Conservation (phyloP, 441 rosid species). For the Corymbia calophylla region DNA sequence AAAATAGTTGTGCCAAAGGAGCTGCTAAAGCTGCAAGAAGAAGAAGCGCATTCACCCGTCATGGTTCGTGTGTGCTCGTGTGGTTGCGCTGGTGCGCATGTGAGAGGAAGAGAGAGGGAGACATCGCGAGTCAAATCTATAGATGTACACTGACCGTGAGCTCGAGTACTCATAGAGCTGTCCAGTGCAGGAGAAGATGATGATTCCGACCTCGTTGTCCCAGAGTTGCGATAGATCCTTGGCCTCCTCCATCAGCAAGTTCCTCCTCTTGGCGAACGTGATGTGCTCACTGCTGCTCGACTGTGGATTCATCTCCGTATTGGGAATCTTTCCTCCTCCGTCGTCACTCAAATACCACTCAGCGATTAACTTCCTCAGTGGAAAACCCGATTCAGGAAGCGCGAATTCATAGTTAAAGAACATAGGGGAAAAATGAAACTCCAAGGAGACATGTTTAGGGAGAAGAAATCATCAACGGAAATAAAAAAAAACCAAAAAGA, state of each 20-base stretch:
- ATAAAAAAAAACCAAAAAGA: not conserved
- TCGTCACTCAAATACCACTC: not conserved
- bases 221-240: not conserved
- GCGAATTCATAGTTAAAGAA: not conserved
- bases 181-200: slow-evolving; percentile 4
- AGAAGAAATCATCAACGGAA: not conserved
- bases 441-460: not conserved
- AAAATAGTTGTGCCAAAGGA: not conserved
- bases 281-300: not conserved
- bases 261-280: not conserved
- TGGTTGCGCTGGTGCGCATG: not conserved
- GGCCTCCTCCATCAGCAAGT: not conserved
- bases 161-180: slow-evolving; percentile 2
- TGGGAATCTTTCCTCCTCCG: not conserved
- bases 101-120: not conserved
- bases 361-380: not conserved
- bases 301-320: not conserved
- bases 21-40: not conserved
- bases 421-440: not conserved
- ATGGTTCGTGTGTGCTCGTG: not conserved
- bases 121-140: not conserved
- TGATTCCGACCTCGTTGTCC: not conserved
- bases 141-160: not conserved
- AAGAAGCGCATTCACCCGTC: not conserved
- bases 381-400: not conserved